phyloP scores from a whole-genome alignment of 176 grass and related monocot genomes.

The Triticum turgidum region DNA sequence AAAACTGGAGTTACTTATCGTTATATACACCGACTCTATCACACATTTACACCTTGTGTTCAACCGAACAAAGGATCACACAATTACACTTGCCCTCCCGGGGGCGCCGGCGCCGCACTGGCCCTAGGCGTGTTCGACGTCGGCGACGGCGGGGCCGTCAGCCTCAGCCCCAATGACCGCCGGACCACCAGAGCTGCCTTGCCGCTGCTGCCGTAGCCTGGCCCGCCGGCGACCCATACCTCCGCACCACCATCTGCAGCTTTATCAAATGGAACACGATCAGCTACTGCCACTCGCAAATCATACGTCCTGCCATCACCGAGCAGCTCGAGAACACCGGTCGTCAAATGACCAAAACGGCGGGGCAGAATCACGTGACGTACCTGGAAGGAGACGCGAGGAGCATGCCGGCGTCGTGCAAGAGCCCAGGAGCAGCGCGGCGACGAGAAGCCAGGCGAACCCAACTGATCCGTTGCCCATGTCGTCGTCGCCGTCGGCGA shows the following conservation, averaged over 20 bases:
- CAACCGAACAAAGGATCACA: too few species aligned
- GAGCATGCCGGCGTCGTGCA: background rate
- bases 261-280: background rate
- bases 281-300: background rate
- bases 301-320: background rate
- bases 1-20: too few species aligned
- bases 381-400: conserved; percentile 1
- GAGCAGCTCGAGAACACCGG: too few species aligned
- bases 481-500: background rate
- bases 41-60: too few species aligned
- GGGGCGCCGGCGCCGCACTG: background rate
- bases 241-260: background rate
- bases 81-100: background rate
- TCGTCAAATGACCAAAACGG: background rate
- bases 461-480: too few species aligned
- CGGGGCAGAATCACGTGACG: background rate
- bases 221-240: background rate
- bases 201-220: background rate
- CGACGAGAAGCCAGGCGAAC: background rate
- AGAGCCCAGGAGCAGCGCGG: background rate
- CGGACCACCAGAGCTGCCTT: background rate
- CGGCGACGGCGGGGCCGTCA: background rate
- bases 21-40: background rate
- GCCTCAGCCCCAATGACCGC: conserved; percentile 1
- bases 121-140: background rate